Evolutionary conservation across 805 yeast species (phyloP).

Genomic region (Yarrowia osloensis): DNA sequence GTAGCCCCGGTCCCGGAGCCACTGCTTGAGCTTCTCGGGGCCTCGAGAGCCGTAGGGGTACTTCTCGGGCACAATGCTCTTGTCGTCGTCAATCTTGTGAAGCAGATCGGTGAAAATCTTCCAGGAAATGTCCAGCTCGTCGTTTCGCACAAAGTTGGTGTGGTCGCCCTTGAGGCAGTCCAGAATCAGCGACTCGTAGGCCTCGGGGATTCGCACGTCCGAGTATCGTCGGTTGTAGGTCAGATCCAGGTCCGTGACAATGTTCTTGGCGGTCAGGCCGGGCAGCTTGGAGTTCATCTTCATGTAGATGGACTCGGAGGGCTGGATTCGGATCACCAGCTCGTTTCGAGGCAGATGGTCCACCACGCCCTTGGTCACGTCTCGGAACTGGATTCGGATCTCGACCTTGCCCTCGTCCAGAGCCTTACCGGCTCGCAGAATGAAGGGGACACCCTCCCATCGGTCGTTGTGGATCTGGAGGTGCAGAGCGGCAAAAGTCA

Average conservation of each 20-base stretch:
- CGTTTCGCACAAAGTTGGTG: conserved; percentile 96
- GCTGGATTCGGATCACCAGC: conserved; percentile 91
- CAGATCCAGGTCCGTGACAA: conserved; percentile 86
- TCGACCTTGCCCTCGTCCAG: conserved; percentile 92
- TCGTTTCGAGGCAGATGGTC: conserved; percentile 84
- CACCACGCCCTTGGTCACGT: conserved; percentile 81
- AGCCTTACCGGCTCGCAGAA: conserved; percentile 98
- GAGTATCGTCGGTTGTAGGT: conserved; percentile 80
- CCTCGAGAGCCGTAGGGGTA: conserved; percentile 94
- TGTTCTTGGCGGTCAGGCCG: conserved; percentile 79
- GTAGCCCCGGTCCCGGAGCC: conserved; percentile 70
- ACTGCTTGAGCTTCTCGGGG: conserved; percentile 64
- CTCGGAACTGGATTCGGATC: conserved; percentile 88
- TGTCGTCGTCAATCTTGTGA: conserved; percentile 63
- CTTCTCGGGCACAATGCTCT: conserved; percentile 61
- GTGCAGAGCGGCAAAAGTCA: conserved; percentile 87
- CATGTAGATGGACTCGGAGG: conserved; percentile 89
- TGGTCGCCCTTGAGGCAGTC: conserved; percentile 91
- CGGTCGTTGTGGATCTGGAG: conserved; percentile 84
- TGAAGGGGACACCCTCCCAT: conserved; percentile 98
- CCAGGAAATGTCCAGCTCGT: conserved; percentile 95
- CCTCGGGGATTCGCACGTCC: conserved; percentile 95
- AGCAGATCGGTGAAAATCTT: conserved; percentile 87
- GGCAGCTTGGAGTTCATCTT: conserved; percentile 94
- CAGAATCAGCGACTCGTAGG: conserved; percentile 92